Evolutionary conservation across 148 eudicot species (phyloP), one percentile per base, ranked within the genome.

Genomic region (Beta vulgaris): DNA sequence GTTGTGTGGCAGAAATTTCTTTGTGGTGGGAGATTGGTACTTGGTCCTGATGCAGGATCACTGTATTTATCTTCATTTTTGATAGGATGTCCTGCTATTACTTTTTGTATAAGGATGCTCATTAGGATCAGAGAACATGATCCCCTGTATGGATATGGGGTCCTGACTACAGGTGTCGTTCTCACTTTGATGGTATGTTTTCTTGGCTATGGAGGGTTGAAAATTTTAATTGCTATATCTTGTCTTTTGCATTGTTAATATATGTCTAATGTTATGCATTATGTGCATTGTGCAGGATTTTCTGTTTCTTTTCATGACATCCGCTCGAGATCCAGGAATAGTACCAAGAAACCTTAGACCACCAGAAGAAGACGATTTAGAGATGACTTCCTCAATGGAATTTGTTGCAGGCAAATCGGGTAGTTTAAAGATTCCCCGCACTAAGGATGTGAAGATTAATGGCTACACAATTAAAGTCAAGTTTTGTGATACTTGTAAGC

Each of bases 11-110:
- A 91, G 98, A 87, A 68, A 88, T 94, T 93, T 82, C 72, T 86
- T 16, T 91, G 93, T 79, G 98, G 97, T 15, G 98, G 98, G 75
- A 91, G 97, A 87, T 77, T 93, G 82, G 78, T 93, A 73, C 82
- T 93, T 77, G 98, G 98, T 73, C 94, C 97, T 46, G 97, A 93
- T 81, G 91, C 82, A 4, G 76, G 87, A 61, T 93, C 98, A 63
- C 46, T 88, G 29, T 62, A 82, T 32, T 55, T 93, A 69, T 83
- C 98, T 15, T 63, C 91, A 1, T 83, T 86, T 77, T 83, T 93
- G 60, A 87, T 93, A 64, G 90, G 86, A 32, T 86, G 77, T 13
- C 98, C 98, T 11, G 87, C 95, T 21, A 16, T 90, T 54, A 82
- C 91, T 58, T 93, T 93, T 74, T 91, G 91, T 65, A 68, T 86